Evolutionary conservation across 2,329 filamentous ascomycete species (phyloP).

Genomic region (Cordyceps cateniannulata): DNA sequence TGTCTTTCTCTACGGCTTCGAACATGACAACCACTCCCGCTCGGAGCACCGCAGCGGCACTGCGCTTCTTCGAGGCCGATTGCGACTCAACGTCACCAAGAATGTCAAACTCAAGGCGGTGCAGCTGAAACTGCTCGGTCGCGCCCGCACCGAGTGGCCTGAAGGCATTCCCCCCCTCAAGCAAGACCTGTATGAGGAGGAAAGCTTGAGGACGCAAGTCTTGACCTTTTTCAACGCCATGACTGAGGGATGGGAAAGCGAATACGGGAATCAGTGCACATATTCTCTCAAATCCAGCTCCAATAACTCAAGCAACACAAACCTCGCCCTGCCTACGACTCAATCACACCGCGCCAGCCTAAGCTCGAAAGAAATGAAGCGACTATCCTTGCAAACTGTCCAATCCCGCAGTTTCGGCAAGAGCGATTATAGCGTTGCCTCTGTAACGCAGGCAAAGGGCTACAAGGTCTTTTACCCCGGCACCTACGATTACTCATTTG

Average conservation of each 20-base stretch:
- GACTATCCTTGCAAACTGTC: slow-evolving; percentile 71
- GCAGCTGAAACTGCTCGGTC: slow-evolving; percentile 77
- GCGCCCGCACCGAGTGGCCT: slow-evolving; percentile 89
- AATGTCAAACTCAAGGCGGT: slow-evolving; percentile 90
- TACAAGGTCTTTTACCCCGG: slow-evolving; percentile 82
- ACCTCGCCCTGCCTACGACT: slow-evolving; percentile 20
- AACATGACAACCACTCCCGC: slow-evolving; percentile 54
- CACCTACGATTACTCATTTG: slow-evolving; percentile 64
- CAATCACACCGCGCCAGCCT: slow-evolving; percentile 22
- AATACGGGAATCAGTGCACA: slow-evolving; percentile 58
- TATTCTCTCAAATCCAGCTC: slow-evolving; percentile 39
- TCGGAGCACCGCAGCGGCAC: slow-evolving; percentile 59
- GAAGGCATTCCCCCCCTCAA: slow-evolving; percentile 90
- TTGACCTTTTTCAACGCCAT: slow-evolving; percentile 87
- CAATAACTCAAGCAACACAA: slow-evolving; percentile 30
- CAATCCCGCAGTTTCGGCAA: slow-evolving; percentile 82
- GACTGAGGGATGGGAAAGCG: slow-evolving; percentile 52
- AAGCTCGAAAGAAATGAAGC: slow-evolving; percentile 49
- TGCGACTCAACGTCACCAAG: slow-evolving; percentile 79
- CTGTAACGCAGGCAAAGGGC: slow-evolving; percentile 56
- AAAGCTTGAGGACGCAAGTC: slow-evolving; percentile 80
- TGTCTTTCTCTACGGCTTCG: slow-evolving; percentile 72
- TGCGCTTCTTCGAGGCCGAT: slow-evolving; percentile 75
- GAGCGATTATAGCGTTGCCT: slow-evolving; percentile 61
- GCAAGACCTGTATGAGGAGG: slow-evolving; percentile 74